A percentile compares a stretch with the other conserved stretches of the same genome.
Evolutionary conservation across 1,284 basidiomycete species (phyloP).

Genomic region (Apiotrichum laibachii): DNA sequence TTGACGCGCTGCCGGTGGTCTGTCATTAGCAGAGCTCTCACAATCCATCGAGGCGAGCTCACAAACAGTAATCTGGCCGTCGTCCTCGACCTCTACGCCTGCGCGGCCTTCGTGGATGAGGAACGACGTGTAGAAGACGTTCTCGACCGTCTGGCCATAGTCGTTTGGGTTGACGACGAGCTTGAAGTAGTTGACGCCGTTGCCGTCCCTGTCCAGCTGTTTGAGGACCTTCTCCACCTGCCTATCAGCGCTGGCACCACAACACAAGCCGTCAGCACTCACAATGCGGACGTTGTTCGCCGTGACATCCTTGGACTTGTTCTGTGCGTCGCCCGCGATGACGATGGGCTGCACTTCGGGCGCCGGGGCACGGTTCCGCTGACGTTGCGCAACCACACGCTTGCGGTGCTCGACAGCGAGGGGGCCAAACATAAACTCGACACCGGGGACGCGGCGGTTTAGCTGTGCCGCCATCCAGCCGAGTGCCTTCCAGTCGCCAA

Average conservation of each 20-base stretch:
- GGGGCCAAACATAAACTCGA: slow-evolving; percentile 53
- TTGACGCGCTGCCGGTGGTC: slow-evolving; percentile 23
- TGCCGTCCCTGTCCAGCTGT: slow-evolving; percentile 23
- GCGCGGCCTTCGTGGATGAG: slow-evolving; percentile 54
- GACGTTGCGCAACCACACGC: slow-evolving; percentile 5
- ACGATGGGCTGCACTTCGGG: not conserved
- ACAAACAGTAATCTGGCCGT: slow-evolving; percentile 53
- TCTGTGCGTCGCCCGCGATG: slow-evolving; percentile 22
- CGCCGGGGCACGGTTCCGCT: slow-evolving; percentile 12
- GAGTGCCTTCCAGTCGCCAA: slow-evolving; percentile 47
- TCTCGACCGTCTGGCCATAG: slow-evolving; percentile 55
- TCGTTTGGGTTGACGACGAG: slow-evolving; percentile 17
- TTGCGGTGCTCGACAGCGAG: slow-evolving; percentile 26
- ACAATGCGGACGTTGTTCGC: slow-evolving; percentile 27
- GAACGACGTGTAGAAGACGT: slow-evolving; percentile 58
- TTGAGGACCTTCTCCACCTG: slow-evolving; percentile 31
- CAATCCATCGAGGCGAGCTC: too few relatives aligned
- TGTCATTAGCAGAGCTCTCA: not conserved
- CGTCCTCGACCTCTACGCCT: slow-evolving; percentile 40
- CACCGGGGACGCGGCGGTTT: slow-evolving; percentile 43
- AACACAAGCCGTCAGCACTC: slow-evolving; percentile 1
- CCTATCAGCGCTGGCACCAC: not conserved
- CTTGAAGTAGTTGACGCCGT: slow-evolving; percentile 52
- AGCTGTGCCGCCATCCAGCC: slow-evolving; percentile 50
- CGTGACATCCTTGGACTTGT: slow-evolving; percentile 29